These are phyloP conservation scores for Hansenula sp. DNA, from an alignment of 1,139 yeast species.

Conservation along the genomic window DNA sequence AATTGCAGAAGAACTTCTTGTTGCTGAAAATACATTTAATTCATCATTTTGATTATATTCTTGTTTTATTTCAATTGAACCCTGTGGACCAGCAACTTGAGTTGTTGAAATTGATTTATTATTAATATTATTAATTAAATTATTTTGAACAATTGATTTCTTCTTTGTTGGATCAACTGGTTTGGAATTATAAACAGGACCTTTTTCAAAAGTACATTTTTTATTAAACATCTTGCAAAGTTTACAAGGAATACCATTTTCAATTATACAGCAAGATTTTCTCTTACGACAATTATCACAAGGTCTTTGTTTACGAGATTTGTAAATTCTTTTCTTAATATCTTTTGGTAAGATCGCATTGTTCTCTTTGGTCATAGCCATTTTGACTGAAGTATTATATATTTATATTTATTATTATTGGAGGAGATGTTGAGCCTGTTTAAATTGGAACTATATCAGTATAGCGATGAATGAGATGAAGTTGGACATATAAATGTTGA, in stretches of 20 bases:
- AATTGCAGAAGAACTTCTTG: too few species aligned
- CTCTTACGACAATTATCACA: slow-evolving; percentile 6
- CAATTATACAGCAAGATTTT: slow-evolving; percentile 5
- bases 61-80: too few species aligned
- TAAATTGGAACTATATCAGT: not conserved
- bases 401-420: too few species aligned
- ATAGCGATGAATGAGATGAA: too few species aligned
- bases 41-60: too few species aligned
- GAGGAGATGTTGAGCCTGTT: not conserved
- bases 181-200: slow-evolving; percentile 1
- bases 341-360: slow-evolving; percentile 1
- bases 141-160: not conserved
- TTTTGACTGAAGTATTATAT: not conserved
- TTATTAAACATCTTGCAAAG: slow-evolving; percentile 2
- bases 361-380: slow-evolving; percentile 1
- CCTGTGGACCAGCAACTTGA: not conserved
- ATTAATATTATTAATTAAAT: not conserved
- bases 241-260: slow-evolving; percentile 4
- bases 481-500: too few species aligned
- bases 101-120: not conserved
- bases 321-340: slow-evolving; percentile 4
- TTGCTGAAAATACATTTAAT: too few species aligned
- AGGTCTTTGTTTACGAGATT: slow-evolving; percentile 6
- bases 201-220: slow-evolving; percentile 3
- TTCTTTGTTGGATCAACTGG: not conserved